phyloP scores from a whole-genome alignment of 2,329 filamentous ascomycete species.

The Alternaria tenuissima region DNA sequence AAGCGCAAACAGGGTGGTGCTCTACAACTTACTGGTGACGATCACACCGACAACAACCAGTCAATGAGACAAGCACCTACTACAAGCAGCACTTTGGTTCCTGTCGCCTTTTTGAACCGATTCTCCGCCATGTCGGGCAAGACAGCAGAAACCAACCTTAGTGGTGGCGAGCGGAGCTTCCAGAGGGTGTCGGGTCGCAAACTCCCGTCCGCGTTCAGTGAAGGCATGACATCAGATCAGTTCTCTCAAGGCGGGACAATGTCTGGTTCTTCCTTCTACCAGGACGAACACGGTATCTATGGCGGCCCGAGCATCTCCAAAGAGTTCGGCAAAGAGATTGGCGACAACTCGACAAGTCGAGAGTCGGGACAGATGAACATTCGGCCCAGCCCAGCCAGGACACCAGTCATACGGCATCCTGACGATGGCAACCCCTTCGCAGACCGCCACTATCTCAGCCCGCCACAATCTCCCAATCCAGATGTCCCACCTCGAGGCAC shows the following conservation, averaged over 20 bases:
- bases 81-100: slow-evolving; percentile 48
- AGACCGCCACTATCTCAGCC: slow-evolving; percentile 43
- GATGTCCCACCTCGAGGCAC: slow-evolving; percentile 39
- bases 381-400: slow-evolving; percentile 68
- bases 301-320: slow-evolving; percentile 39
- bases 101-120: slow-evolving; percentile 50
- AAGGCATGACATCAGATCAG: slow-evolving; percentile 55
- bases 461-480: slow-evolving; percentile 50
- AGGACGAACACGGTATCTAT: slow-evolving; percentile 55
- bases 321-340: slow-evolving; percentile 41
- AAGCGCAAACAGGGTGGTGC: slow-evolving; percentile 48
- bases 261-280: slow-evolving; percentile 55
- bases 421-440: slow-evolving; percentile 39
- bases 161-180: slow-evolving; percentile 54
- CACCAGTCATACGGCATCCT: slow-evolving; percentile 64
- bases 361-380: slow-evolving; percentile 37
- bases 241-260: slow-evolving; percentile 42
- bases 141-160: slow-evolving; percentile 48
- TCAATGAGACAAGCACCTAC: slow-evolving; percentile 51
- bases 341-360: slow-evolving; percentile 29
- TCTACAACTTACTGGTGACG: slow-evolving; percentile 42
- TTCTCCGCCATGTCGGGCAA: slow-evolving; percentile 51
- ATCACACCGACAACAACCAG: slow-evolving; percentile 37
- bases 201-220: slow-evolving; percentile 58
- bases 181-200: slow-evolving; percentile 59